Conservation (phyloP, 306 rosid genomes). For the Corylus heterophylla region DNA sequence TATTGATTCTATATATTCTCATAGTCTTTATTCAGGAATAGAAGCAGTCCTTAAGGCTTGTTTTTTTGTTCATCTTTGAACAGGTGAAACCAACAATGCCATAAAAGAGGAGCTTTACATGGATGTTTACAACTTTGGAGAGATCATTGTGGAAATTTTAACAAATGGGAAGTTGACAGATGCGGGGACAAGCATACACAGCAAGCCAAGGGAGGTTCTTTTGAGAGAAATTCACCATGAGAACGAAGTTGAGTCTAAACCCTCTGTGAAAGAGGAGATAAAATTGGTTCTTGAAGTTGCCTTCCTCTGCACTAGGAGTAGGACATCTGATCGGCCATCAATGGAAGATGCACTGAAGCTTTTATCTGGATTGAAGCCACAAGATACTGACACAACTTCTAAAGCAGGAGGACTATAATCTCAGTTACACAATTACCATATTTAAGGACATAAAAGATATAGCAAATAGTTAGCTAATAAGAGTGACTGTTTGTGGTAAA, state of each 20-base stretch:
- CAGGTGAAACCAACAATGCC: conserved; percentile 53
- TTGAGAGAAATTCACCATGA: conserved; percentile 59
- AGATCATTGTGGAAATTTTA: conserved; percentile 64
- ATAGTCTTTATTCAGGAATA: conserved; percentile 9
- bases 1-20: conserved; percentile 2
- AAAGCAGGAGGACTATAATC: conserved; percentile 34
- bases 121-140: conserved; percentile 77
- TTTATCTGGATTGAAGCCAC: conserved; percentile 53
- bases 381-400: conserved; percentile 33
- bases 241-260: conserved; percentile 48
- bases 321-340: conserved; percentile 64
- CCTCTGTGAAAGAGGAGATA: conserved; percentile 55
- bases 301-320: conserved; percentile 66
- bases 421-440: conserved; percentile 27
- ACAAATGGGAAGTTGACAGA: conserved; percentile 56
- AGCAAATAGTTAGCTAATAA: conserved; percentile 35
- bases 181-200: conserved; percentile 54
- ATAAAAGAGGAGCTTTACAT: conserved; percentile 63
- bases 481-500: conserved; percentile 45
- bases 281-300: conserved; percentile 67
- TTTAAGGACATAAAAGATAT: conserved; percentile 18
- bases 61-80: conserved; percentile 8
- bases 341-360: conserved; percentile 71
- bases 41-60: neutral
- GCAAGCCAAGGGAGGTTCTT: conserved; percentile 56